These are phyloP conservation scores for Xylaria telfairii DNA, from an alignment of 495 filamentous ascomycete genomes.

Conservation along the genomic window DNA sequence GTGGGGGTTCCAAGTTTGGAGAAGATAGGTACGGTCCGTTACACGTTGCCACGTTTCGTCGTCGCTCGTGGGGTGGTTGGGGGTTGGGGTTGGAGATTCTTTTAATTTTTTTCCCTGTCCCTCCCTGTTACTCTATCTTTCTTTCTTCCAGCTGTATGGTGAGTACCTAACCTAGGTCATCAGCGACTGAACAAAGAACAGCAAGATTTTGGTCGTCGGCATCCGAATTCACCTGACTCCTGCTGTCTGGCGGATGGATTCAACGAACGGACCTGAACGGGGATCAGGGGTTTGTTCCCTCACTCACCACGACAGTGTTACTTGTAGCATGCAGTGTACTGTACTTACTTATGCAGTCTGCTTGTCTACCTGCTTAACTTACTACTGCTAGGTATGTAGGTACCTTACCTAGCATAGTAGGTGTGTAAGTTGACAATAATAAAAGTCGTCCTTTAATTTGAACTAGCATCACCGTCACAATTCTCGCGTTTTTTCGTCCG, in stretches of 20 bases:
- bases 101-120: not conserved
- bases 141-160: no score
- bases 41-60: slow-evolving; percentile 9
- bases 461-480: not conserved
- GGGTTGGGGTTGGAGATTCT: not conserved
- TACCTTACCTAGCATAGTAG: not conserved
- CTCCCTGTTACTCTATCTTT: not conserved
- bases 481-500: not conserved
- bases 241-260: not conserved
- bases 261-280: no score
- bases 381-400: not conserved
- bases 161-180: not conserved
- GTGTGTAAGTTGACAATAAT: not conserved
- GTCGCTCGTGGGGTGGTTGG: slow-evolving; percentile 4
- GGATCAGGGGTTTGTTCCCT: slow-evolving; percentile 2
- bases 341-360: not conserved
- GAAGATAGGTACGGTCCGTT: not conserved
- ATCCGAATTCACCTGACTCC: not conserved
- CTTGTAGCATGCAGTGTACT: not conserved
- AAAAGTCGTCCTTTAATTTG: slow-evolving; percentile 15
- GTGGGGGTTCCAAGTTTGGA: slow-evolving; percentile 11
- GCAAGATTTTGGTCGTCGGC: not conserved
- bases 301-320: not conserved
- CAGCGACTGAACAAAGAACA: not conserved
- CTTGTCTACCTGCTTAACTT: not conserved